These are phyloP conservation scores for Colletotrichum horii DNA, from an alignment of 2,329 filamentous ascomycete species.

Conservation along the genomic window DNA sequence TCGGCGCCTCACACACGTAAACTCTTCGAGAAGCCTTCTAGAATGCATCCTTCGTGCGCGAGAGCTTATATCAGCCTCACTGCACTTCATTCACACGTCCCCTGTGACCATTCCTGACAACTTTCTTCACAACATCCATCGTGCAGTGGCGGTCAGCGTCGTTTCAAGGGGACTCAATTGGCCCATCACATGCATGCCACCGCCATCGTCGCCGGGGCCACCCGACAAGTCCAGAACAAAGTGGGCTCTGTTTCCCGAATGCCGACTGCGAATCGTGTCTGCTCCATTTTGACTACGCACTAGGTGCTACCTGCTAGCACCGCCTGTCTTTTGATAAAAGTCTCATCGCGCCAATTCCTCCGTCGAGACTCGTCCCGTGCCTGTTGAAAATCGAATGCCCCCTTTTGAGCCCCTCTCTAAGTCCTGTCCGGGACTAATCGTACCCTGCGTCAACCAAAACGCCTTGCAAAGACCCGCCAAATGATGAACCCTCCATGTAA, in stretches of 20 bases:
- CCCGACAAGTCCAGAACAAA: background rate
- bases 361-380: background rate
- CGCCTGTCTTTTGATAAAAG: background rate
- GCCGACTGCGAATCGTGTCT: background rate
- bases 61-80: background rate
- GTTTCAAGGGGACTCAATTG: background rate
- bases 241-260: background rate
- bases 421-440: background rate
- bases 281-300: background rate
- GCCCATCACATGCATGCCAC: background rate
- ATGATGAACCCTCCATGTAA: background rate
- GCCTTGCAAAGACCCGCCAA: background rate
- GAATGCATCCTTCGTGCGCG: background rate
- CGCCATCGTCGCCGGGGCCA: background rate
- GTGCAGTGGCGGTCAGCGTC: background rate
- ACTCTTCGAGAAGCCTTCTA: background rate
- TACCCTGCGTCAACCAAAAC: background rate
- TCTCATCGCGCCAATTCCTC: background rate
- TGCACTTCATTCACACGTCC: background rate
- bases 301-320: background rate
- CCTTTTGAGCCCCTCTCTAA: conserved; percentile 2
- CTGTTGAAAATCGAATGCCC: background rate
- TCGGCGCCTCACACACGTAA: background rate
- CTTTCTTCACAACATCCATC: background rate
- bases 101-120: background rate